Evolutionary conservation across 495 filamentous ascomycete species (phyloP), one percentile per base, ranked within the genome.

Genomic region (Talaromyces liani): DNA sequence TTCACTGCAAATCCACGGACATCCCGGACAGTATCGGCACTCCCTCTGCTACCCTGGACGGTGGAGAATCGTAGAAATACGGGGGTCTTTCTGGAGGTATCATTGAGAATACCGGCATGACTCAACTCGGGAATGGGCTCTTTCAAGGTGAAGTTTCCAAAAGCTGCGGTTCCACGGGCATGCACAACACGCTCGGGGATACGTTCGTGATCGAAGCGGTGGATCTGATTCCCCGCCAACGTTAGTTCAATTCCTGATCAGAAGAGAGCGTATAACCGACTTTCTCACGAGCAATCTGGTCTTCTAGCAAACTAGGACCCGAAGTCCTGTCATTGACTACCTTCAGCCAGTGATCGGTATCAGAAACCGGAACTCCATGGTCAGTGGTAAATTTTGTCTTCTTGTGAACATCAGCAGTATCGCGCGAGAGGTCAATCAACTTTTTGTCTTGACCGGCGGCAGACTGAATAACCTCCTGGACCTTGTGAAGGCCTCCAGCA

Each of bases 101-200:
- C 91, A 1, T 88, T 96, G 24, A 96, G 75, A 10, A 96, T 80
- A 2, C 84, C 84, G 0, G 92, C 92, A 4, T 72, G 78, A 5
- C 88, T 89, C 7, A 93, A 79, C 58, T 93, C 88, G 53, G 80
- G 75, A 47, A 85, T 84, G 66, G 86, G 87, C 73, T 93, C 81
- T 62, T 82, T 80, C 2, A 96, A 75, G 61, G 80, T 88, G 78
- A 95, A 96, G 31, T 83, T 91, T 12, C 92, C 92, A 67, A 94
- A 95, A 18, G 92, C 92, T 41, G 86, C 92, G 14, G 84, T 77
- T 22, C 91, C 92, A 34, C 92, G 88, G 29, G 92, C 92, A 70
- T 97, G 92, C 5, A 97, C 91, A 14, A 95, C 91, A 59, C 92
- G 82, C 74, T 95, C 91, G 3, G 91, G 91, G 60, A 94, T 93